Percentiles rank a stretch among this genome's conserved stretches.
phyloP scores from a whole-genome alignment of 1,284 basidiomycete species.

The Bondarzewia mesenterica region DNA sequence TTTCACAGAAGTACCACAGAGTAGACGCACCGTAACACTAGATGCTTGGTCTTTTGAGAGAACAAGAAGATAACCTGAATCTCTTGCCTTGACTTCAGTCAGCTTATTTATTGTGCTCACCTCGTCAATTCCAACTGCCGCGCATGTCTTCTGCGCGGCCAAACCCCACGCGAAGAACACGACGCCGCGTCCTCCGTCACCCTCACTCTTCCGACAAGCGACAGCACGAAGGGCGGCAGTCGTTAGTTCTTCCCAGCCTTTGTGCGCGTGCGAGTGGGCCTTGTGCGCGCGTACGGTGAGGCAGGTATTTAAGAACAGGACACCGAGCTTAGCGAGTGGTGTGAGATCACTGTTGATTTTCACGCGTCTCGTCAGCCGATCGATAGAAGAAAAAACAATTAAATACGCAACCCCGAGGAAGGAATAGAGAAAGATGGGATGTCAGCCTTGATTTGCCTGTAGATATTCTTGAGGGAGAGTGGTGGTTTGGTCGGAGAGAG shows the following conservation, averaged over 20 bases:
- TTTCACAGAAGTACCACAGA: neutral
- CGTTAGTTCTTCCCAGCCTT: slow-evolving; percentile 57
- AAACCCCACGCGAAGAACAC: slow-evolving; percentile 52
- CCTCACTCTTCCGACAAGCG: slow-evolving; percentile 9
- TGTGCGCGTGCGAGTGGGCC: slow-evolving; percentile 45
- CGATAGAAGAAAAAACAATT: neutral
- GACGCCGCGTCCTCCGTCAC: slow-evolving; percentile 11
- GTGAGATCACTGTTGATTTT: slow-evolving; percentile 35
- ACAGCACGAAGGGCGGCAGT: slow-evolving; percentile 15
- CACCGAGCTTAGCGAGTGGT: slow-evolving; percentile 48
- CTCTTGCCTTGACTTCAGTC: neutral
- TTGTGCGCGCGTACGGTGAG: slow-evolving; percentile 43
- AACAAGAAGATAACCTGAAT: neutral
- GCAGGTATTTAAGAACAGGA: slow-evolving; percentile 52
- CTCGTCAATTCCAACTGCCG: slow-evolving; percentile 26
- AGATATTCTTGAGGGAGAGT: slow-evolving; percentile 46
- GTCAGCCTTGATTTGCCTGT: slow-evolving; percentile 46
- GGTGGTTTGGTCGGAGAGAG: slow-evolving; percentile 39
- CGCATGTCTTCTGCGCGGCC: slow-evolving; percentile 44
- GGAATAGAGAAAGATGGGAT: slow-evolving; percentile 40
- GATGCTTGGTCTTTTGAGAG: slow-evolving; percentile 7
- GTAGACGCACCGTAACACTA: slow-evolving; percentile 8
- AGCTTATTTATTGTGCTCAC: slow-evolving; percentile 1
- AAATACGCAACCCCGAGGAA: slow-evolving; percentile 39
- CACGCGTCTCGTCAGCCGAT: neutral